Percentiles rank a stretch among this genome's conserved stretches.
Evolutionary conservation across 2,329 filamentous ascomycete genomes (phyloP).

Genomic region (Scleromitrula shiraiana): DNA sequence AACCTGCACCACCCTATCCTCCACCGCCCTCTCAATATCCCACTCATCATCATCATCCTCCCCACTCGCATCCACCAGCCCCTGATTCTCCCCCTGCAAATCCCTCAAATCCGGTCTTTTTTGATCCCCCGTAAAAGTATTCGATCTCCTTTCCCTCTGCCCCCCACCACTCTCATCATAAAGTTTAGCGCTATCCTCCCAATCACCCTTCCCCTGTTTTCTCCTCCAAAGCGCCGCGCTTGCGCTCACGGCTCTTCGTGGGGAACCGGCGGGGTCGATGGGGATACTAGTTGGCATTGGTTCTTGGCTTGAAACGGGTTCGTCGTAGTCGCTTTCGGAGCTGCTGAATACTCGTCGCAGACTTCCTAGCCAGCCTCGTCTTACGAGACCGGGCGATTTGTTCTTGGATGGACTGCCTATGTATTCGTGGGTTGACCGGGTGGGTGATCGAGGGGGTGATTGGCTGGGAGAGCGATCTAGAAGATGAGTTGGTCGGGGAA

Average conservation of each 20-base stretch:
- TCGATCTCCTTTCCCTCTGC: conserved; percentile 12
- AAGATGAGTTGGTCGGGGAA: conserved; percentile 21
- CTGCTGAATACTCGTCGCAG: conserved; percentile 38
- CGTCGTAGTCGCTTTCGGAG: not conserved
- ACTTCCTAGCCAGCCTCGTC: conserved; percentile 54
- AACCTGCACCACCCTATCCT: conserved; percentile 65
- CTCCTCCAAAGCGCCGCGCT: conserved; percentile 39
- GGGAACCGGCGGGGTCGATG: conserved; percentile 11
- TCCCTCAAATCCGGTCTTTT: not conserved
- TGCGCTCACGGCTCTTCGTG: conserved; percentile 38
- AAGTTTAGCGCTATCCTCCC: conserved; percentile 34
- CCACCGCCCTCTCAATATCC: conserved; percentile 68
- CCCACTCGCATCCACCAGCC: not conserved
- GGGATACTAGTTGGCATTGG: conserved; percentile 24
- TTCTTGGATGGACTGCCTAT: conserved; percentile 50
- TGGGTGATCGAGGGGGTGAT: conserved; percentile 15
- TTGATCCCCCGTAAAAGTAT: conserved; percentile 16
- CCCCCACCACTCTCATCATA: no score
- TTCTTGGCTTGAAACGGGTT: conserved; percentile 7
- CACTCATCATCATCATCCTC: conserved; percentile 46
- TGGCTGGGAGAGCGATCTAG: not conserved
- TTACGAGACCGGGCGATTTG: conserved; percentile 33
- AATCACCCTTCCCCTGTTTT: conserved; percentile 44
- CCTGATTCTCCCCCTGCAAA: not conserved
- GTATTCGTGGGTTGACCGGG: conserved; percentile 9